phyloP scores from a whole-genome alignment of 1,284 basidiomycete species.

The Ceratobasidium sp. region DNA sequence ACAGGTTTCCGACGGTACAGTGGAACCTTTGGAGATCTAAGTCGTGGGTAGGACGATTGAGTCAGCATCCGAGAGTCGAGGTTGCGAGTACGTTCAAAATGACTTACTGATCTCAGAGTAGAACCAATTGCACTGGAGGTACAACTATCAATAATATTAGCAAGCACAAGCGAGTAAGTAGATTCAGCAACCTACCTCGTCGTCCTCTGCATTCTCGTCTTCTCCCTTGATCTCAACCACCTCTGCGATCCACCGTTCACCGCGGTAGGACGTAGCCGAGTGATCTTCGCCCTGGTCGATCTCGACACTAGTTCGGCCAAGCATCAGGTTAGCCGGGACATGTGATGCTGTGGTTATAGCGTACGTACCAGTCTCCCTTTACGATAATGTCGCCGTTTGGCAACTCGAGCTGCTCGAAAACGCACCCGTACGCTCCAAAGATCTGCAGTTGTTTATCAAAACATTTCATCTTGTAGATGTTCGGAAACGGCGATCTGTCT shows the following conservation, averaged over 20 bases:
- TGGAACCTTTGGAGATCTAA: not conserved
- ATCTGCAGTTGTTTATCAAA: conserved; percentile 24
- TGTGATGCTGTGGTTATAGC: not conserved
- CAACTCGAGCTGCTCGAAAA: not conserved
- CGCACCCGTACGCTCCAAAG: conserved; percentile 6
- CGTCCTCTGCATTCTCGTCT: not conserved
- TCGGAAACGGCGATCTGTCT: not conserved
- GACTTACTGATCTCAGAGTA: conserved; percentile 20
- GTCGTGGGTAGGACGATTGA: not conserved
- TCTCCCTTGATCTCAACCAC: conserved; percentile 26
- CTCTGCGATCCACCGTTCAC: conserved; percentile 27
- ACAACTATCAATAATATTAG: not conserved
- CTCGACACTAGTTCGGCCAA: not conserved
- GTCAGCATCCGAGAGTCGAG: not conserved
- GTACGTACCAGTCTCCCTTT: conserved; percentile 15
- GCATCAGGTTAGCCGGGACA: not conserved
- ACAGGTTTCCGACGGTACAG: conserved; percentile 1
- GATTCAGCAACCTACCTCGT: not conserved
- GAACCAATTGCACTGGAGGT: conserved; percentile 19
- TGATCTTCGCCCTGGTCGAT: conserved; percentile 10
- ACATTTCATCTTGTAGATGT: not conserved
- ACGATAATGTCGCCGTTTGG: not conserved
- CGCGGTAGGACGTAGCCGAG: not conserved
- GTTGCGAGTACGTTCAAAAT: not conserved
- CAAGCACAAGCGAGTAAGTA: not conserved